These are phyloP conservation scores for Tagetes patula DNA, from an alignment of 129 eudicot genomes.

Conservation along the genomic window DNA sequence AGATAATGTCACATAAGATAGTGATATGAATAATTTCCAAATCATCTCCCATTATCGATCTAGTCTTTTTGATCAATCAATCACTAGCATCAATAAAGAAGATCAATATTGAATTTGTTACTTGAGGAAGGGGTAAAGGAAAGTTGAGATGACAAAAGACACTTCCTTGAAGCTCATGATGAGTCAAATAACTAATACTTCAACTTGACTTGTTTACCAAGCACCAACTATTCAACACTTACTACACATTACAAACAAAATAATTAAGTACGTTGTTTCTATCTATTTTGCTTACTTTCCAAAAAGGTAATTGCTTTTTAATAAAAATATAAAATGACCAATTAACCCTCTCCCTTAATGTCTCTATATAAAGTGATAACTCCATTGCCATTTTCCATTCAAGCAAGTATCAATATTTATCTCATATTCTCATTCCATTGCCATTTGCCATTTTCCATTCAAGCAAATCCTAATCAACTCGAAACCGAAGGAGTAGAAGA, in stretches of 20 bases:
- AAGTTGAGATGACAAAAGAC: not conserved
- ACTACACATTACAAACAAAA: not conserved
- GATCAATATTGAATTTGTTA: not conserved
- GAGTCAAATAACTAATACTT: not conserved
- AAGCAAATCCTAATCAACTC: not conserved
- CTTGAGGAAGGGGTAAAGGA: constrained; percentile 22
- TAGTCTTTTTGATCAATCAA: not conserved
- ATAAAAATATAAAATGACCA: not conserved
- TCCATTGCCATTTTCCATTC: constrained; percentile 20
- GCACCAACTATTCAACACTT: not conserved
- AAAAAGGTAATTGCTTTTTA: not conserved
- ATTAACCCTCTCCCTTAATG: not conserved
- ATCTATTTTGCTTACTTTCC: not conserved
- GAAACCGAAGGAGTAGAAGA: constrained; percentile 7
- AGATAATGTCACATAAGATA: not conserved
- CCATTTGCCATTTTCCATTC: not conserved
- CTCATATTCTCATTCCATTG: not conserved
- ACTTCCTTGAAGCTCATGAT: constrained; percentile 8
- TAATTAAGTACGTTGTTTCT: not conserved
- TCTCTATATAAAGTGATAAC: constrained; percentile 30
- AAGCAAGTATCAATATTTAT: constrained; percentile 4
- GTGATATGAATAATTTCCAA: not conserved
- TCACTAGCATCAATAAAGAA: not conserved
- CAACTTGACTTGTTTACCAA: constrained; percentile 20
- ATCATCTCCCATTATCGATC: not conserved